Conservation (phyloP, 768 basidiomycete species). For the Podaxis mareebaensis region DNA sequence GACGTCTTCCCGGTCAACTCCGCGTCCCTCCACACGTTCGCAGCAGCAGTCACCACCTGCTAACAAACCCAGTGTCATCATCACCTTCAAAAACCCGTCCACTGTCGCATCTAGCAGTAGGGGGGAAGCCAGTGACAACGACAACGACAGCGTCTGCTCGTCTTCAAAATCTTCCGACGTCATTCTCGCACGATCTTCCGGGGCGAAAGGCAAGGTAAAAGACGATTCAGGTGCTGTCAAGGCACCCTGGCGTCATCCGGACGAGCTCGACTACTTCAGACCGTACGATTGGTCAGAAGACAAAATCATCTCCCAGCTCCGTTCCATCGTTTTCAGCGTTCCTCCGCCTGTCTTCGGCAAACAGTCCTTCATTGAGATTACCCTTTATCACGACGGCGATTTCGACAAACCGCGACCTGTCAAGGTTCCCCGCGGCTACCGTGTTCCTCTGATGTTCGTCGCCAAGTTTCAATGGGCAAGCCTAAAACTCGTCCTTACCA, state of each 20-base stretch:
- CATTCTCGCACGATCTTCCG: not conserved
- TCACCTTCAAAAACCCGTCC: slow-evolving; percentile 1
- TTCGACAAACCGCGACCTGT: slow-evolving; percentile 13
- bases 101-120: not conserved
- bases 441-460: slow-evolving; percentile 46
- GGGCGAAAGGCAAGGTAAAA: slow-evolving; percentile 1
- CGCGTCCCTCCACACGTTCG: slow-evolving; percentile 14
- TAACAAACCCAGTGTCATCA: slow-evolving; percentile 9
- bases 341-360: slow-evolving; percentile 28
- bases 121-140: slow-evolving; percentile 12
- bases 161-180: slow-evolving; percentile 15
- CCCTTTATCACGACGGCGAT: slow-evolving; percentile 19
- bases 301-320: slow-evolving; percentile 33
- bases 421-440: slow-evolving; percentile 36
- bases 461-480: slow-evolving; percentile 46
- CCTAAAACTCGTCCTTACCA: slow-evolving; percentile 39
- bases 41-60: slow-evolving; percentile 11
- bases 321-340: slow-evolving; percentile 35
- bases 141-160: slow-evolving; percentile 14
- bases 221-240: not conserved
- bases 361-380: slow-evolving; percentile 19
- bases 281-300: slow-evolving; percentile 33
- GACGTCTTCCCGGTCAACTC: slow-evolving; percentile 11
- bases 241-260: slow-evolving; percentile 39
- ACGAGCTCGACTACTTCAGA: slow-evolving; percentile 38